phyloP scores from a whole-genome alignment of 306 rosid species.

The Lotus japonicus region DNA sequence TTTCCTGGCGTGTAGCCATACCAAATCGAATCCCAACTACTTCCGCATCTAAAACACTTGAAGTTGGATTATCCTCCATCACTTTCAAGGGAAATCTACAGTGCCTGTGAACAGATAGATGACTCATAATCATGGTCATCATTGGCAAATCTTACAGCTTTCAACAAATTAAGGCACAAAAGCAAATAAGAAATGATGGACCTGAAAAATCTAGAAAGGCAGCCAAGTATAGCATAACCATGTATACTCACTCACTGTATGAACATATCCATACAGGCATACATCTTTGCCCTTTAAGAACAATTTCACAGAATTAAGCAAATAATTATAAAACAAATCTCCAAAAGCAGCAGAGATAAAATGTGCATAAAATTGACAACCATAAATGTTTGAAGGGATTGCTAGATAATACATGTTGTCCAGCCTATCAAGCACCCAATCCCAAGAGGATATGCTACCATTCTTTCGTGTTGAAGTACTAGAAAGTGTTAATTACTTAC shows the following conservation, averaged over 20 bases:
- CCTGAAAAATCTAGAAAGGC: background rate
- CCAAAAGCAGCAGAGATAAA: background rate
- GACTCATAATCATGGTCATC: background rate
- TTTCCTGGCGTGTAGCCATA: conserved; percentile 67
- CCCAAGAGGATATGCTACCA: background rate
- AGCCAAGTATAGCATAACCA: background rate
- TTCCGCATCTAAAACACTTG: conserved; percentile 50
- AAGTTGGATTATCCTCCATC: conserved; percentile 54
- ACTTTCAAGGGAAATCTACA: conserved; percentile 11
- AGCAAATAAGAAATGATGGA: background rate
- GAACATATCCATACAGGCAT: no score
- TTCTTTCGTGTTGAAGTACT: background rate
- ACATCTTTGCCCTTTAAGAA: background rate
- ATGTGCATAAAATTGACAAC: background rate
- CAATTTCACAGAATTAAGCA: background rate
- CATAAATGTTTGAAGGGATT: background rate
- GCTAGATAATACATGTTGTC: background rate
- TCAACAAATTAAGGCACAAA: background rate
- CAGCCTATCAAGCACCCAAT: background rate
- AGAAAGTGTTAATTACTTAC: background rate
- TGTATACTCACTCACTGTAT: no score
- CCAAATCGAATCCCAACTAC: conserved; percentile 56
- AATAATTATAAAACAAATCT: background rate
- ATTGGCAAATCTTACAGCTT: background rate
- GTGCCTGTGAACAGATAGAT: conserved; percentile 22